A percentile compares a stretch with the other conserved stretches of the same genome.
Evolutionary conservation across 2,329 filamentous ascomycete genomes (phyloP).

Genomic region (Arthrobotrys sinensis): DNA sequence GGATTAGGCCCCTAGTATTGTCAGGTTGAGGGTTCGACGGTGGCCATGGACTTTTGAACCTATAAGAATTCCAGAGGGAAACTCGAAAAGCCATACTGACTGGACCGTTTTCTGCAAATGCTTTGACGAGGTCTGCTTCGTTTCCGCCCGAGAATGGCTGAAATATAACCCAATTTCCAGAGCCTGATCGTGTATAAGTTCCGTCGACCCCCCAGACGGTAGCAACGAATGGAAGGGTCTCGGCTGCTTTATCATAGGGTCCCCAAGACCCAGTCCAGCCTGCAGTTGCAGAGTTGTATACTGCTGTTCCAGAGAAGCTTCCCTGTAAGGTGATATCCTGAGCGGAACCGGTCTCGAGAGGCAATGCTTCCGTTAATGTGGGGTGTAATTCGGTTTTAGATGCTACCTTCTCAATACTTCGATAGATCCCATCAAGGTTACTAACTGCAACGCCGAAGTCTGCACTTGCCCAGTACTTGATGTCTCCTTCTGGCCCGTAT

Average conservation of each 20-base stretch:
- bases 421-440: background rate
- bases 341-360: background rate
- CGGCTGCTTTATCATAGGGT: constrained; percentile 5
- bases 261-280: constrained; percentile 37
- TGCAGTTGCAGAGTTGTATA: constrained; percentile 13
- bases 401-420: background rate
- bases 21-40: background rate
- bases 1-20: background rate
- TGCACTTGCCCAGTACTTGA: constrained; percentile 10
- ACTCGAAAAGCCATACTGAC: constrained; percentile 1
- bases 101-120: constrained; percentile 15
- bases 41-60: background rate
- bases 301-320: background rate
- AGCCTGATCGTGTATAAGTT: constrained; percentile 1
- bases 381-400: background rate
- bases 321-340: constrained; percentile 11
- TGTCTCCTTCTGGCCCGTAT: background rate
- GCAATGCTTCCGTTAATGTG: background rate
- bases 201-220: constrained; percentile 22
- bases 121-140: constrained; percentile 9
- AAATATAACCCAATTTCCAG: constrained; percentile 16
- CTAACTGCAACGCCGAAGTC: background rate
- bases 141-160: constrained; percentile 7
- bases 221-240: constrained; percentile 25
- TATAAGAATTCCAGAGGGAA: constrained; percentile 3